These are phyloP conservation scores for Grigorovia transvaalensis DNA, from an alignment of 805 yeast species.

Conservation along the genomic window DNA sequence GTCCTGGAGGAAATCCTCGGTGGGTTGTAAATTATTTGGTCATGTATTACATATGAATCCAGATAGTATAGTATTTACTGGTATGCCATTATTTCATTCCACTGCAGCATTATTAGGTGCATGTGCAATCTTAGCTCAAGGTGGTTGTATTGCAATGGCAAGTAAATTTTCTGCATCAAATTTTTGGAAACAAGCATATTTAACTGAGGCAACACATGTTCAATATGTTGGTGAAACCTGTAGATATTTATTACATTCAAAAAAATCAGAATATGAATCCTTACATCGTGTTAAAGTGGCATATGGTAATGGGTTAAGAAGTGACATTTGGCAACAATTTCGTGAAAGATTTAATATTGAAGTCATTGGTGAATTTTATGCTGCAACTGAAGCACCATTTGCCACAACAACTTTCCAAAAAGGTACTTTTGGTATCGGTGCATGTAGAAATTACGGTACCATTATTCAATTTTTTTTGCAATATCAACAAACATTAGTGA, in stretches of 20 bases:
- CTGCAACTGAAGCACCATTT: constrained; percentile 86
- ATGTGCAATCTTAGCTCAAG: constrained; percentile 53
- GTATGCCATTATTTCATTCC: constrained; percentile 94
- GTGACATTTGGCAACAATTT: constrained; percentile 79
- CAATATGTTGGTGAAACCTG: constrained; percentile 96
- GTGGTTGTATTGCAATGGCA: constrained; percentile 70
- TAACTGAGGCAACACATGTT: constrained; percentile 63
- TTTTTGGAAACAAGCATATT: constrained; percentile 81
- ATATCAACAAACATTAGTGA: constrained; percentile 49
- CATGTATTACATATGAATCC: constrained; percentile 50
- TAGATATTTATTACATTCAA: constrained; percentile 64
- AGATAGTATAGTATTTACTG: constrained; percentile 59
- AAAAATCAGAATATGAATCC: constrained; percentile 54
- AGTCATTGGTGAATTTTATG: constrained; percentile 83
- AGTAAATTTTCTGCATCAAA: constrained; percentile 73
- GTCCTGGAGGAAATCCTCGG: constrained; percentile 76
- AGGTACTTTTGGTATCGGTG: constrained; percentile 77
- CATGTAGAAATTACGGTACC: constrained; percentile 72
- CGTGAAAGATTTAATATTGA: constrained; percentile 65
- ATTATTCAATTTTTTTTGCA: constrained; percentile 42
- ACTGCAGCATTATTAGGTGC: constrained; percentile 86
- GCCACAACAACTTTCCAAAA: constrained; percentile 73
- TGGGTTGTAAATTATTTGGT: constrained; percentile 65
- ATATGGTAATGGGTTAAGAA: constrained; percentile 82
- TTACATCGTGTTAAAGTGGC: constrained; percentile 58